Evolutionary conservation across 495 filamentous ascomycete genomes (phyloP), one percentile per base, ranked within the genome.

Genomic region (Aspergillus funiculosus): DNA sequence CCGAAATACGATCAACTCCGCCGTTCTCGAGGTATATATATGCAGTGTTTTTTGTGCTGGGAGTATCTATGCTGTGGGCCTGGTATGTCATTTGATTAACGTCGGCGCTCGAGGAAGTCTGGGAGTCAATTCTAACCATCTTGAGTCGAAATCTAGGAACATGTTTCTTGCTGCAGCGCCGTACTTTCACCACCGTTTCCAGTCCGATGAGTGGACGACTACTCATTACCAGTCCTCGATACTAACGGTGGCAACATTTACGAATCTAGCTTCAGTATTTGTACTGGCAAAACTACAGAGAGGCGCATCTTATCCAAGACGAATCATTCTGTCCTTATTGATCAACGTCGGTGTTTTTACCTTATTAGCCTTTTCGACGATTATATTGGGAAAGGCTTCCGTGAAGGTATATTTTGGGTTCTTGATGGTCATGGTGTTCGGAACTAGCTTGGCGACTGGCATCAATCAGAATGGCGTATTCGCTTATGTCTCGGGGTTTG

Each of bases 151-250:
- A 34, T 37, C 42, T 47, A 95, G 90, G 90, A 97, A 95, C 71
- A 95, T 95, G 91, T 95, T 97, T 70, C 79, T 99, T 49, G 92
- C 94, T 13, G 89, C 90, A 6, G 86, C 86, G 9, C 87, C 90
- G 6, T 96, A 95, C 71, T 95, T 99, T 72, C 81, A 90, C 57
- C 71, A 65, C 39, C 89, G 94, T 46, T 95, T 99, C 61, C 62
- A 71, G 30, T 76, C 75, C 29, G 72, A 81, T 58, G 70, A 80
- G 32, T 84, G 79, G 73, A 81, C 91, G 41, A 75, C 82, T 14
- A 66, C 71, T 11, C 81, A 89, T 71, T 97, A 94, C 64, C 89
- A 95, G 57, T 80, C 89, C 3, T 79, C 87, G 36, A 91, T 95
- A 57, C 73, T 90, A 35, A 86, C 87, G n/a, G 81, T 91, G 2